Conservation (phyloP, 306 rosid genomes). For the Vigna hirtella region DNA sequence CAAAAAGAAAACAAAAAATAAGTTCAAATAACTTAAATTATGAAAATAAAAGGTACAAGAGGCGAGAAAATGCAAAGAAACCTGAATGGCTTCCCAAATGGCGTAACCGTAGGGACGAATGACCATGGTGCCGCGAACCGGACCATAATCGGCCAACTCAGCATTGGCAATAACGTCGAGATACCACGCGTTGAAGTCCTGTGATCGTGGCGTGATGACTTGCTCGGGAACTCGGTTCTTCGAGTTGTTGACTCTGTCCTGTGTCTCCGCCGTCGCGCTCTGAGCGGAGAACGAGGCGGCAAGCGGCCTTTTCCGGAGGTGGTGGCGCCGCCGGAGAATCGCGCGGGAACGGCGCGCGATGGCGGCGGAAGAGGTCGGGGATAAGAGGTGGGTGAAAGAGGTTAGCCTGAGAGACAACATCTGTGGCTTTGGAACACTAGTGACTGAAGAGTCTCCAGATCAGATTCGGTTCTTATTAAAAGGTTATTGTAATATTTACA, state of each 20-base stretch:
- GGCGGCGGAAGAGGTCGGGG: slow-evolving; percentile 50
- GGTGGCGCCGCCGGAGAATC: slow-evolving; percentile 48
- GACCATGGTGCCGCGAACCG: slow-evolving; percentile 99
- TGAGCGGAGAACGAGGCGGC: slow-evolving; percentile 60
- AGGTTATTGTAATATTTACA: too few species aligned
- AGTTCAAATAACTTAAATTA: not conserved
- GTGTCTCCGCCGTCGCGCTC: slow-evolving; percentile 53
- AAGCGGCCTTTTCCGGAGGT: slow-evolving; percentile 12
- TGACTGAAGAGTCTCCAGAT: not conserved
- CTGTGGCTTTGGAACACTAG: slow-evolving; percentile 37
- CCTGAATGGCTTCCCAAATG: slow-evolving; percentile 99
- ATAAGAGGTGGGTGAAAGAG: slow-evolving; percentile 67
- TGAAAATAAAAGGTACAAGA: not conserved
- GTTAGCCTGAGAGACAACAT: slow-evolving; percentile 73
- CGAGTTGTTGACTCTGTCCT: slow-evolving; percentile 53
- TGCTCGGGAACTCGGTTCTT: slow-evolving; percentile 68
- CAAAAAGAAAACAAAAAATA: not conserved
- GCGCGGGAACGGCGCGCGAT: slow-evolving; percentile 49
- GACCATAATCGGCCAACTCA: slow-evolving; percentile 96
- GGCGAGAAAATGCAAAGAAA: slow-evolving; percentile 22
- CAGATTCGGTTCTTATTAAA: not conserved
- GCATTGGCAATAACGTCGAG: slow-evolving; percentile 84
- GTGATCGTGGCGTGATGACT: slow-evolving; percentile 85
- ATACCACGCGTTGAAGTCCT: slow-evolving; percentile 97
- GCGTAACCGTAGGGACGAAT: slow-evolving; percentile 97